Conservation (phyloP, 371 early-diverging fungal species). For the Syncephalis fuscata region DNA sequence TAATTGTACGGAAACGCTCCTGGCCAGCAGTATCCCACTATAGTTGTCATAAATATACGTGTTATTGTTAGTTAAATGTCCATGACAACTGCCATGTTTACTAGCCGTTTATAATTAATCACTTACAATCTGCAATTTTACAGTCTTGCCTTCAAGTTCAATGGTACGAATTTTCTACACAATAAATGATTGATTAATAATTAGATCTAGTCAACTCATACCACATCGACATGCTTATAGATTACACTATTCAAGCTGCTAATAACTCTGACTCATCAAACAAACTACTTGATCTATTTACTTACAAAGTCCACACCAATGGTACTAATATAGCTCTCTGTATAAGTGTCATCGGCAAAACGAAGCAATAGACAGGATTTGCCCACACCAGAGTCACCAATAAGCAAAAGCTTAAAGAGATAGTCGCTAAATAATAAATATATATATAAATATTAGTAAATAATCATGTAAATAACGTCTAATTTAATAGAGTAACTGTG, state of each 20-base stretch:
- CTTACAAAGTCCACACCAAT: conserved; percentile 96
- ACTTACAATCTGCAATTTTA: conserved; percentile 87
- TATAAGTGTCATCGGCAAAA: conserved; percentile 98
- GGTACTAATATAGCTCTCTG: conserved; percentile 94
- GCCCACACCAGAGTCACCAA: conserved; percentile 98
- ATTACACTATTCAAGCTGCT: background rate
- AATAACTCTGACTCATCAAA: no score
- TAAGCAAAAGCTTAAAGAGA: conserved; percentile 96
- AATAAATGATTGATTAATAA: no score
- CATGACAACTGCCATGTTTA: background rate
- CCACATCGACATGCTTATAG: background rate
- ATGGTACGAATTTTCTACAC: conserved; percentile 97
- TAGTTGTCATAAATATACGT: background rate
- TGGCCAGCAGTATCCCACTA: conserved; percentile 99
- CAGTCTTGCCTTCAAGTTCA: conserved; percentile 92
- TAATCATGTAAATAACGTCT: no score
- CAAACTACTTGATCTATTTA: no score
- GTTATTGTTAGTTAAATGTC: background rate
- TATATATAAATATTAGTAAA: no score
- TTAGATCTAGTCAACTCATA: no score
- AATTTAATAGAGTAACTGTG: no score
- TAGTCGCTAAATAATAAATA: conserved; percentile 45
- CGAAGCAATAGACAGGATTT: conserved; percentile 96
- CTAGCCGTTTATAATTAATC: background rate
- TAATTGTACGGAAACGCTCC: conserved; percentile 98